Conservation (phyloP, 1,284 basidiomycete genomes). For the Papiliotrema nemorosa region DNA sequence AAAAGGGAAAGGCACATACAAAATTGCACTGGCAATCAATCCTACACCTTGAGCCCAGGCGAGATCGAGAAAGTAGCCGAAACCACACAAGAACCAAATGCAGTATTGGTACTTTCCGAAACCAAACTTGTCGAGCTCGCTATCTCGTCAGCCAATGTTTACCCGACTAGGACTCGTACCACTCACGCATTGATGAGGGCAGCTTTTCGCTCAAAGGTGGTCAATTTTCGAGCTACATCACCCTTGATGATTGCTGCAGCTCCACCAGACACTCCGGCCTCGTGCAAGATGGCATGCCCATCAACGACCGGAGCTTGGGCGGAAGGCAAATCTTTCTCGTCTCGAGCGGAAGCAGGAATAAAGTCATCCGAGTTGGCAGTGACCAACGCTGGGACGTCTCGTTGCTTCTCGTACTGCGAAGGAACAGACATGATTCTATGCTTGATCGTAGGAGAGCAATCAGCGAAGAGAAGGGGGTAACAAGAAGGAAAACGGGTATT, state of each 20-base stretch:
- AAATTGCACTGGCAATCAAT: conserved; percentile 24
- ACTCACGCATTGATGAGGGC: conserved; percentile 39
- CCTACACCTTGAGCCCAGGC: conserved; percentile 32
- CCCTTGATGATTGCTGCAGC: conserved; percentile 25
- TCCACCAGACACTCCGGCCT: too few species aligned
- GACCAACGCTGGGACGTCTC: too few species aligned
- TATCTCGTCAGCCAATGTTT: conserved; percentile 11
- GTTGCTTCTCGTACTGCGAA: too few species aligned
- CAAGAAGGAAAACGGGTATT: too few species aligned
- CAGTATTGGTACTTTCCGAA: conserved; percentile 25
- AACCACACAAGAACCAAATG: conserved; percentile 35
- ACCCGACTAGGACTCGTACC: background rate
- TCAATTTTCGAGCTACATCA: conserved; percentile 17
- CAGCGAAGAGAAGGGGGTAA: too few species aligned
- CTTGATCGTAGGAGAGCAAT: too few species aligned
- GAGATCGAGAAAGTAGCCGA: conserved; percentile 36
- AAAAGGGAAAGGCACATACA: conserved; percentile 9
- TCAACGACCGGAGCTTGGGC: too few species aligned
- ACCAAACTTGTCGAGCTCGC: conserved; percentile 29
- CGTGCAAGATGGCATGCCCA: background rate
- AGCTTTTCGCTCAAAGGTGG: conserved; percentile 38
- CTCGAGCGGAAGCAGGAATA: too few species aligned
- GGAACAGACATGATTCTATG: too few species aligned
- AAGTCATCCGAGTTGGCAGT: too few species aligned
- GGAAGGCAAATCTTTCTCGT: too few species aligned